phyloP scores from a whole-genome alignment of 2,329 filamentous ascomycete species.

The Trichoderma breve region DNA sequence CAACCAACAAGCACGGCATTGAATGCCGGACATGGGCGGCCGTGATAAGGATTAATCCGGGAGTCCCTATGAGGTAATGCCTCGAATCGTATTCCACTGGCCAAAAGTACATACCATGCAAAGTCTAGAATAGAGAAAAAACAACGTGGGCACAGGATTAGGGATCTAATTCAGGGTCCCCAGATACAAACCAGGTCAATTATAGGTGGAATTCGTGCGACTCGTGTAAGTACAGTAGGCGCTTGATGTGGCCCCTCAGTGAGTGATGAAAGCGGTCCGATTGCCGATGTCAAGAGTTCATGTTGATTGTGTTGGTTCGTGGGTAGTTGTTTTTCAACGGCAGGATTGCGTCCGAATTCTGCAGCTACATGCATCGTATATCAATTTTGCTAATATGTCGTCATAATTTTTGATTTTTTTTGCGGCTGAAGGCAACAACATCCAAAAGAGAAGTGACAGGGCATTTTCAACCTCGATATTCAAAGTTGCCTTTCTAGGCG shows the following conservation, averaged over 20 bases:
- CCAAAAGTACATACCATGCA: neutral
- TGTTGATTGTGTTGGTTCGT: neutral
- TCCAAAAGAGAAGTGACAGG: neutral
- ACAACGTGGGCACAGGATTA: neutral
- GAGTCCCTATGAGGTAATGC: neutral
- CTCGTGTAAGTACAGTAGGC: neutral
- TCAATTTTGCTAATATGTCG: neutral
- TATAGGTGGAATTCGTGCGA: neutral
- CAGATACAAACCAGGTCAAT: neutral
- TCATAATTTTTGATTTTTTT: neutral
- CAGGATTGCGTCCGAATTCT: neutral
- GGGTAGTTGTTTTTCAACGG: neutral
- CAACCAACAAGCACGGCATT: conserved; percentile 1
- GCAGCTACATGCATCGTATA: neutral
- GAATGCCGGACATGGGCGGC: neutral
- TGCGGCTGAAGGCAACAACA: neutral
- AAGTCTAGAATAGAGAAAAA: neutral
- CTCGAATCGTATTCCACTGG: neutral
- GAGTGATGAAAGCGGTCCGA: neutral
- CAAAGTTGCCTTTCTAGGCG: neutral
- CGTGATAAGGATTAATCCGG: neutral
- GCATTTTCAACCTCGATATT: neutral
- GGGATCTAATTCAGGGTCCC: neutral
- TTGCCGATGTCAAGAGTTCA: neutral
- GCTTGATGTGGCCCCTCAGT: neutral